Percentiles rank a stretch among this genome's conserved stretches.
These are phyloP conservation scores for Fusarium dimerum DNA, from an alignment of 2,329 filamentous ascomycete genomes.

Conservation along the genomic window DNA sequence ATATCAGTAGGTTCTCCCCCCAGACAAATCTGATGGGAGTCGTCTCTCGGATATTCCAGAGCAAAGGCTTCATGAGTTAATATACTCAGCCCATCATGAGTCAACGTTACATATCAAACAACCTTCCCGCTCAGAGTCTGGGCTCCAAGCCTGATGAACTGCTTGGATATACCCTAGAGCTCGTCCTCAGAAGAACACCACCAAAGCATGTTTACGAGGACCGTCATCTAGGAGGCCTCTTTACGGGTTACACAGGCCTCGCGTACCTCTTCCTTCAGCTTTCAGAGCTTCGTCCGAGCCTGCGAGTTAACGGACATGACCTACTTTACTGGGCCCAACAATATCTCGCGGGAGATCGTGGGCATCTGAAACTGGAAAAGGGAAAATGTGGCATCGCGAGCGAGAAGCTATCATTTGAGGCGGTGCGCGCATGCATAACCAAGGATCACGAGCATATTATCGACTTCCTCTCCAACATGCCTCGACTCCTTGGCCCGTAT, in stretches of 20 bases:
- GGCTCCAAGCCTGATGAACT: slow-evolving; percentile 29
- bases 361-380: slow-evolving; percentile 38
- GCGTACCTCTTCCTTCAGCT: slow-evolving; percentile 56
- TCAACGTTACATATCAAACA: slow-evolving; percentile 37
- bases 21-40: neutral
- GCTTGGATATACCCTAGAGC: slow-evolving; percentile 37
- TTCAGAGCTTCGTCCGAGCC: slow-evolving; percentile 43
- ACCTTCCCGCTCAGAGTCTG: slow-evolving; percentile 33
- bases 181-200: slow-evolving; percentile 38
- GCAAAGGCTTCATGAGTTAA: neutral
- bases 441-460: slow-evolving; percentile 40
- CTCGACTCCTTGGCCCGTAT: slow-evolving; percentile 33
- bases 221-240: slow-evolving; percentile 47
- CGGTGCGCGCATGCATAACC: slow-evolving; percentile 46
- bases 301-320: slow-evolving; percentile 44
- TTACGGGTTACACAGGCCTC: slow-evolving; percentile 55
- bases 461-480: slow-evolving; percentile 42
- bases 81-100: slow-evolving; percentile 18
- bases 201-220: slow-evolving; percentile 37
- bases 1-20: slow-evolving; percentile 8
- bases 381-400: slow-evolving; percentile 51
- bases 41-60: neutral
- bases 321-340: slow-evolving; percentile 47
- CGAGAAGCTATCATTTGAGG: slow-evolving; percentile 49
- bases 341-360: slow-evolving; percentile 46